phyloP scores from a whole-genome alignment of 129 eudicot species.

The Cynara cardunculus region DNA sequence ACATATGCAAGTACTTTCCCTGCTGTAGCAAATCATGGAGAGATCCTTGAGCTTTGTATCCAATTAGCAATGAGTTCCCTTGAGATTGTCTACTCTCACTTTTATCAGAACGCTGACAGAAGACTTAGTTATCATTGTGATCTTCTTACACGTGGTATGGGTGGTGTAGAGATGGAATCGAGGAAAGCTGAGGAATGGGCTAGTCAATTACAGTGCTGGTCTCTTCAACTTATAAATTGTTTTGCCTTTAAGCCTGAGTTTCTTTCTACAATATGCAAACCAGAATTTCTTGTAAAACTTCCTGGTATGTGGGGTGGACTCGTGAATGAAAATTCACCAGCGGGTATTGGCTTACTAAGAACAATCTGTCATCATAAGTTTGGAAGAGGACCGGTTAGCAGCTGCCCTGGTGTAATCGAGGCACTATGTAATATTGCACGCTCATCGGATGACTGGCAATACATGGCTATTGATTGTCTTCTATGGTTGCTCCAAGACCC shows the following conservation, averaged over 20 bases:
- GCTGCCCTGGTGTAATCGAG: conserved; percentile 82
- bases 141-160: conserved; percentile 97
- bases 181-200: conserved; percentile 99
- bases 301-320: conserved; percentile 99
- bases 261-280: conserved; percentile 77
- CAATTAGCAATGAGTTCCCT: conserved; percentile 94
- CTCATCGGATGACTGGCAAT: conserved; percentile 98
- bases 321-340: conserved; percentile 96
- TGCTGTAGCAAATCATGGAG: conserved; percentile 81
- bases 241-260: conserved; percentile 92
- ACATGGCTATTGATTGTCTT: conserved; percentile 98
- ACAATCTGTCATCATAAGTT: conserved; percentile 93
- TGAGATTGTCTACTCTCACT: conserved; percentile 92
- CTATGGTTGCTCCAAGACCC: conserved; percentile 96
- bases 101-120: conserved; percentile 81
- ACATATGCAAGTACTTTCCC: conserved; percentile 86
- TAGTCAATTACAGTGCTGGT: conserved; percentile 98
- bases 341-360: conserved; percentile 88
- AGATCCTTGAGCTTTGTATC: conserved; percentile 87
- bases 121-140: conserved; percentile 93
- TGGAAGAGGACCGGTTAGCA: conserved; percentile 90
- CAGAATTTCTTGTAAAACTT: conserved; percentile 75
- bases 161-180: conserved; percentile 98
- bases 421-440: conserved; percentile 91
- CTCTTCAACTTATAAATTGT: conserved; percentile 95